These are phyloP conservation scores for Ophiocordyceps unilateralis DNA, from an alignment of 2,329 filamentous ascomycete genomes.

Conservation along the genomic window DNA sequence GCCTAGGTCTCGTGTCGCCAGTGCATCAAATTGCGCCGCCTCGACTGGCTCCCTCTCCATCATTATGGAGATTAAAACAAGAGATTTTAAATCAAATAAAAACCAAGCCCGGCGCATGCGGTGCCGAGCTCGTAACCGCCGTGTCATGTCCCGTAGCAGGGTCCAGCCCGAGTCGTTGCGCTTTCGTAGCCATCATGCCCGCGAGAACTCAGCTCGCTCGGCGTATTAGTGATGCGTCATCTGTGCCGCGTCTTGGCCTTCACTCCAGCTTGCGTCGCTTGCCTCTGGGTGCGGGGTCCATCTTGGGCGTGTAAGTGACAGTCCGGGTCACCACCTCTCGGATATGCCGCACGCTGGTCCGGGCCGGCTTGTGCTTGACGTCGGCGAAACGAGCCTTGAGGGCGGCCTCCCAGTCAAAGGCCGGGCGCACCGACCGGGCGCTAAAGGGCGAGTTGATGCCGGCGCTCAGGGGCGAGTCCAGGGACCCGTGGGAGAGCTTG, in stretches of 20 bases:
- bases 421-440: conserved; percentile 45
- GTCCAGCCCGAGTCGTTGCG: neutral
- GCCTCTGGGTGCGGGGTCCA: conserved; percentile 80
- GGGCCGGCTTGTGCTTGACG: conserved; percentile 35
- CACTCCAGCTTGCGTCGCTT: conserved; percentile 64
- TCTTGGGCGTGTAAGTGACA: conserved; percentile 73
- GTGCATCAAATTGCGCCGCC: neutral
- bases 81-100: neutral
- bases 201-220: neutral
- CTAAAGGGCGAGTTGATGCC: conserved; percentile 56
- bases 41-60: neutral
- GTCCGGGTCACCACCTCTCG: conserved; percentile 88
- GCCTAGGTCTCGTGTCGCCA: neutral
- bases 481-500: conserved; percentile 60
- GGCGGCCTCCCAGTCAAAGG: conserved; percentile 63
- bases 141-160: neutral
- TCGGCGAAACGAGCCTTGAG: conserved; percentile 50
- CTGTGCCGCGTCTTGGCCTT: no score
- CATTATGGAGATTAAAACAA: neutral
- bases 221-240: neutral
- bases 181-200: conserved; percentile 3
- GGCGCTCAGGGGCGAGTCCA: conserved; percentile 53
- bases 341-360: conserved; percentile 52
- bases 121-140: no score
- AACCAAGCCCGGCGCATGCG: no score